These are phyloP conservation scores for Epichloe gansuensis DNA, from an alignment of 2,329 filamentous ascomycete genomes.

Conservation along the genomic window DNA sequence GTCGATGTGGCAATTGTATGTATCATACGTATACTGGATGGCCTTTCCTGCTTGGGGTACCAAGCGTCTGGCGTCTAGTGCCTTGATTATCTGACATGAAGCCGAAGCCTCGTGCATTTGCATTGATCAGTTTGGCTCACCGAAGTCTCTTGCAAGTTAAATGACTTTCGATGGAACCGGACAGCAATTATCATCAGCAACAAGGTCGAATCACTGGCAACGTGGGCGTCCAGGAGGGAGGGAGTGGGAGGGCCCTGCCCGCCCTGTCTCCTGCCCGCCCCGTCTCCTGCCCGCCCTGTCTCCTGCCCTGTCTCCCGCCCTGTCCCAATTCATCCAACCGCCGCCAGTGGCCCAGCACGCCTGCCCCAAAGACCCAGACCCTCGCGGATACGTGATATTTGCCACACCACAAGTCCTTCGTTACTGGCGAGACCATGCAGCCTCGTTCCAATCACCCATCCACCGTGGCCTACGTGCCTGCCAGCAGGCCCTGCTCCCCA, in stretches of 20 bases:
- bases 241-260: too few species aligned
- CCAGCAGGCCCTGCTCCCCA: conserved; percentile 1
- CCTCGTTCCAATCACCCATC: conserved; percentile 1
- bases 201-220: not conserved
- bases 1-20: not conserved
- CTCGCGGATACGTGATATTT: too few species aligned
- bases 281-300: too few species aligned
- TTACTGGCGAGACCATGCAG: not conserved
- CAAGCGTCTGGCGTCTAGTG: too few species aligned
- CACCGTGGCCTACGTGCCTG: not conserved
- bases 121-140: not conserved
- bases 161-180: not conserved
- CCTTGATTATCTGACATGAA: too few species aligned
- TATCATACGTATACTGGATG: not conserved
- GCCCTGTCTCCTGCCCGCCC: too few species aligned
- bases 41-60: too few species aligned
- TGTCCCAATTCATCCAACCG: not conserved
- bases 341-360: not conserved
- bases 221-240: conserved; percentile 2
- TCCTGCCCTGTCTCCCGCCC: not conserved
- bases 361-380: too few species aligned
- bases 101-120: too few species aligned
- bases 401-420: not conserved
- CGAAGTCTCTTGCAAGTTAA: not conserved
- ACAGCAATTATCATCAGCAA: not conserved